Percentiles rank a stretch among this genome's conserved stretches.
Conservation (phyloP, 2,329 filamentous ascomycete species). For the Botrytis fabae region DNA sequence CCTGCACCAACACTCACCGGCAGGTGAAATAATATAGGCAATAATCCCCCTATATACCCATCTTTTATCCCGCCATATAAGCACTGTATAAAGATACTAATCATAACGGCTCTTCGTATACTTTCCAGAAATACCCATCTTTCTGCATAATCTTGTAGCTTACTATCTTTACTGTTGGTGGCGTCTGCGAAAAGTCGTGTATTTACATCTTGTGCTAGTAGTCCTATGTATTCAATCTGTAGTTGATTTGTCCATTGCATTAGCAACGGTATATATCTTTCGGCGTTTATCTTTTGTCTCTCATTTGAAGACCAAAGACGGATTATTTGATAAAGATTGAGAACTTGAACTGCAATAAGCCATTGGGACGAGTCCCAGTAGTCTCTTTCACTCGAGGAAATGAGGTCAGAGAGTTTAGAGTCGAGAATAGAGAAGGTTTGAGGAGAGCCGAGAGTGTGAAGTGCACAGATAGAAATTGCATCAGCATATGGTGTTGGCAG, state of each 20-base stretch:
- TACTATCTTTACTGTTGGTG: not conserved
- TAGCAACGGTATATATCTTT: constrained; percentile 33
- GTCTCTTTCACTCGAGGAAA: constrained; percentile 19
- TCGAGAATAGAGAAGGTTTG: constrained; percentile 28
- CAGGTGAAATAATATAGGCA: constrained; percentile 19
- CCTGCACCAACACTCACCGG: constrained; percentile 26
- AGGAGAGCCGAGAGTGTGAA: constrained; percentile 27
- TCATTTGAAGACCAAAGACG: constrained; percentile 38
- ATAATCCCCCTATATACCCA: constrained; percentile 26
- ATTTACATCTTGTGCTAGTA: not conserved
- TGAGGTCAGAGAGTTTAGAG: constrained; percentile 23
- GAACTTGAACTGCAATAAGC: constrained; percentile 31
- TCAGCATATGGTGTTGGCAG: constrained; percentile 30
- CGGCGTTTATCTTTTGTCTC: constrained; percentile 33
- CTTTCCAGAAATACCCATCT: constrained; percentile 42
- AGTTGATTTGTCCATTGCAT: constrained; percentile 35
- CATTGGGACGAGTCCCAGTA: constrained; percentile 20
- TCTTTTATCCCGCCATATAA: constrained; percentile 25
- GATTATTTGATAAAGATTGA: constrained; percentile 39
- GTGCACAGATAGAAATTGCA: constrained; percentile 25
- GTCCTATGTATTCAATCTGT: constrained; percentile 20
- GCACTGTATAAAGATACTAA: constrained; percentile 30
- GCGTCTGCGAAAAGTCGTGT: not conserved
- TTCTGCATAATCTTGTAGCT: not conserved
- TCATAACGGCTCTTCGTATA: constrained; percentile 37